Base-by-base conservation (phyloP, 495 filamentous ascomycete species). In the Niebla homalea region DNA sequence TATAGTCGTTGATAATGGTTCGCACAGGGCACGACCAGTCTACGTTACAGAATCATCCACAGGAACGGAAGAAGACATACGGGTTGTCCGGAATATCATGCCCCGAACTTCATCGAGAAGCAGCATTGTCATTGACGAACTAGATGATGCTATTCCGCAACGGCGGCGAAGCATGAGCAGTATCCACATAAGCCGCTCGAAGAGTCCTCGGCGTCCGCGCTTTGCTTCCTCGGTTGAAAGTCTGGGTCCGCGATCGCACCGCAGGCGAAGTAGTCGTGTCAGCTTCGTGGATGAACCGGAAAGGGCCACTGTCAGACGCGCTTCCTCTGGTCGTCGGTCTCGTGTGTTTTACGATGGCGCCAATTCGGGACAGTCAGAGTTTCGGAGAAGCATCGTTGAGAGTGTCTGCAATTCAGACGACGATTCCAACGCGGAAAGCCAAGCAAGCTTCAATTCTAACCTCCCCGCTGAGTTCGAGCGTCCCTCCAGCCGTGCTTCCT, bases 281-380 rank as follows among this genome's bases (percentile, higher is more conserved):
- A 52, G 43, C 29, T 57, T 57, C 14, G 40, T 46, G 4, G 50
- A 57, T 43, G 54, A 57, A 16, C n/a, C 40, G 21, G 54, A 53
- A 32, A 50, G 52, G 2, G 22, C 49, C 16, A 18, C 39, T 26
- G 21, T 46, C 23, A 45, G 50, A 23, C 25, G 18, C 6, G 45
- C 45, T 3, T 38, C 36, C 23, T 36, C 46, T 2, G 48, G 42
- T 21, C 54, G 54, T 26, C 38, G 45, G 25, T 44, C 38, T 20
- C 50, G 25, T 4, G 35, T 53, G 4, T 49, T 39, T 26, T 57
- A 35, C 29, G 54, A 57, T 25, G 54, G 54, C 25, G 45, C 45
- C 26, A 37, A 48, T 36, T 48, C 46, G 15, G 50, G 44, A 19
- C 29, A 52, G 21, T 23, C 19, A 8, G 53, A 50, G 39, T 11